Base-by-base conservation (phyloP, 306 rosid genomes). In the Cajanus cajan region DNA sequence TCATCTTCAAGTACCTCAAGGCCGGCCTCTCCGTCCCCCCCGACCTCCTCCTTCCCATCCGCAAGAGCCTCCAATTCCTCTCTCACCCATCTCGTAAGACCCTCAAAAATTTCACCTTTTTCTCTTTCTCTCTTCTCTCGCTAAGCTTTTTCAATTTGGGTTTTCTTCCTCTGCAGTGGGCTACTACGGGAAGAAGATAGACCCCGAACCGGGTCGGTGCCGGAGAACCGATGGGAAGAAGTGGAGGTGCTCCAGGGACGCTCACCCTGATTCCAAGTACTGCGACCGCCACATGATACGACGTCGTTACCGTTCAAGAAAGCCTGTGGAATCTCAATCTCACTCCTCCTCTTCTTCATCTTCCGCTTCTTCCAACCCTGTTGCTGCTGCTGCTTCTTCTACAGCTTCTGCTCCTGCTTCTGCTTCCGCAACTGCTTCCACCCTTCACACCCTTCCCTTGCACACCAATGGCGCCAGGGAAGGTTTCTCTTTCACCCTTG, bases 221-320 rank as follows among this genome's bases (percentile, higher is more conserved):
- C 65, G 96, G 85, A 93, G 98, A 76, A 93, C 98, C 0, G 98
- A 93, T 64, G 98, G 98, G 24, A 93, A 93, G 84, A 93, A 93
- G 71, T 93, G 98, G 98, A 84, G 98, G 82, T 93, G 98, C 63
- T 82, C 96, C 7, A 93, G 86, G 76, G 96, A 93, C 54, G 98
- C 96, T 36, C 88, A 93, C 68, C 90, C 94, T 24, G 96, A 93
- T 81, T 93, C 98, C 22, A 93, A 91, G 74, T 93, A 93, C 90
- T 93, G 98, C 55, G 98, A 93, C 85, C 96, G 98, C 78, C 98
- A 93, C 67, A 93, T 91, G 98, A 88, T 91, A 66, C 94, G 98
- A 62, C 96, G 96, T 67, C 98, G 98, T 76, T 88, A 88, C 88
- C 98, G 98, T 93, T 93, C 98, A 93, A 93, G 98, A 93, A 93